phyloP scores from a whole-genome alignment of 306 rosid genomes.

The Fagus sylvatica region DNA sequence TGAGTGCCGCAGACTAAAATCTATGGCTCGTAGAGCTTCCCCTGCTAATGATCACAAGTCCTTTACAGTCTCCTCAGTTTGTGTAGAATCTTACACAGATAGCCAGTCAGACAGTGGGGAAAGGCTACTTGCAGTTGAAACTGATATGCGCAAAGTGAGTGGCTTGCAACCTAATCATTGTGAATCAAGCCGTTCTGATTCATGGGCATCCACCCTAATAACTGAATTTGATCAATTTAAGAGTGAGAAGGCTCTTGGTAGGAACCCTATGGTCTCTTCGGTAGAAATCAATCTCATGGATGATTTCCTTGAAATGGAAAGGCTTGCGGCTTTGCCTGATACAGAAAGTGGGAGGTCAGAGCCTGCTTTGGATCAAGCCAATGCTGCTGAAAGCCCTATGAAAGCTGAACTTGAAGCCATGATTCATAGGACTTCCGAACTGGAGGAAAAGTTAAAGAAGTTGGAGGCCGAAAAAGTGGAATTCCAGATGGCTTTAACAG shows the following conservation, averaged over 20 bases:
- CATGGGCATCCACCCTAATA: constrained; percentile 39
- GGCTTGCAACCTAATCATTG: constrained; percentile 40
- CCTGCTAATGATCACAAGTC: constrained; percentile 40
- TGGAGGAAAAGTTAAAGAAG: constrained; percentile 52
- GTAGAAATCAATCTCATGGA: constrained; percentile 80
- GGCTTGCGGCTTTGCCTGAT: constrained; percentile 62
- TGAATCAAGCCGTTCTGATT: constrained; percentile 41
- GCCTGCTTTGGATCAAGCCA: constrained; percentile 28
- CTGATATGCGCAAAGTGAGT: constrained; percentile 30
- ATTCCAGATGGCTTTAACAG: constrained; percentile 46
- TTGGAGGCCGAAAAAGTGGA: constrained; percentile 46
- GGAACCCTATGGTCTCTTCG: constrained; percentile 41
- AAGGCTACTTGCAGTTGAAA: constrained; percentile 43
- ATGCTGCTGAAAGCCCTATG: constrained; percentile 27
- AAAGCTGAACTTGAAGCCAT: constrained; percentile 47
- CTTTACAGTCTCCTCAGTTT: constrained; percentile 44
- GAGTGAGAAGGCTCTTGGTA: constrained; percentile 34
- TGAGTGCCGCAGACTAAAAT: constrained; percentile 66
- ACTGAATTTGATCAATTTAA: constrained; percentile 39
- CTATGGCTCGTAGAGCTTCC: constrained; percentile 45
- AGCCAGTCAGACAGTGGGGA: constrained; percentile 64
- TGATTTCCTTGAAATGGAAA: constrained; percentile 92
- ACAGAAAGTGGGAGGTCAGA: constrained; percentile 37
- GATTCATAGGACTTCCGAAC: constrained; percentile 43
- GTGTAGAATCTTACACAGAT: constrained; percentile 55